These are phyloP conservation scores for Vickermania spadyakhi DNA, from an alignment of 208 protist genomes.

Conservation along the genomic window DNA sequence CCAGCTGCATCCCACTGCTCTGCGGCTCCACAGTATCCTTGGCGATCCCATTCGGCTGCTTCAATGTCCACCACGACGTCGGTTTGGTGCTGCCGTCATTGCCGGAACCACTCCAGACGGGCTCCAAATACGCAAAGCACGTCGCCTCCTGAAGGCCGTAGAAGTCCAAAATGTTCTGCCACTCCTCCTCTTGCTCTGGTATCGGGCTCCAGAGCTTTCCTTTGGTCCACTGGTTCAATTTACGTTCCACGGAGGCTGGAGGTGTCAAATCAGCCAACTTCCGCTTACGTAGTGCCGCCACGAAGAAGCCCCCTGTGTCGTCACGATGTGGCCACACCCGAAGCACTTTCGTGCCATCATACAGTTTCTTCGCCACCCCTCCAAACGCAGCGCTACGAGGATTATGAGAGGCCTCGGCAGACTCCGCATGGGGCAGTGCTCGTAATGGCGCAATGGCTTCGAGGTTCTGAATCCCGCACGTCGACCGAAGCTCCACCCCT, in stretches of 20 bases:
- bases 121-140: conserved; percentile 11
- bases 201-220: conserved; percentile 78
- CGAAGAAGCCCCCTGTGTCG: conserved; percentile 88
- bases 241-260: conserved; percentile 27
- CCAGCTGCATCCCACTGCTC: conserved; percentile 8
- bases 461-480: conserved; percentile 43
- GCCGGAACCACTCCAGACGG: neutral
- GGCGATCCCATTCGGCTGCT: neutral
- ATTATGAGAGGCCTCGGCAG: too few species aligned
- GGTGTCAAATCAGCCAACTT: conserved; percentile 25
- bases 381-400: too few species aligned
- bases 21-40: neutral
- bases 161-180: conserved; percentile 63
- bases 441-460: too few species aligned
- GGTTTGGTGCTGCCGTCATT: neutral
- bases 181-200: conserved; percentile 39
- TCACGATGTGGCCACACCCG: conserved; percentile 81
- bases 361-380: conserved; percentile 20
- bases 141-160: conserved; percentile 57
- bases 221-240: conserved; percentile 86
- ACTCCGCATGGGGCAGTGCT: too few species aligned
- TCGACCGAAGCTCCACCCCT: conserved; percentile 46
- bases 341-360: conserved; percentile 67
- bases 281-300: conserved; percentile 79
- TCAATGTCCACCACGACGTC: neutral